Base-by-base conservation (phyloP, 2,329 filamentous ascomycete genomes). In the Ceratocystis destructans region DNA sequence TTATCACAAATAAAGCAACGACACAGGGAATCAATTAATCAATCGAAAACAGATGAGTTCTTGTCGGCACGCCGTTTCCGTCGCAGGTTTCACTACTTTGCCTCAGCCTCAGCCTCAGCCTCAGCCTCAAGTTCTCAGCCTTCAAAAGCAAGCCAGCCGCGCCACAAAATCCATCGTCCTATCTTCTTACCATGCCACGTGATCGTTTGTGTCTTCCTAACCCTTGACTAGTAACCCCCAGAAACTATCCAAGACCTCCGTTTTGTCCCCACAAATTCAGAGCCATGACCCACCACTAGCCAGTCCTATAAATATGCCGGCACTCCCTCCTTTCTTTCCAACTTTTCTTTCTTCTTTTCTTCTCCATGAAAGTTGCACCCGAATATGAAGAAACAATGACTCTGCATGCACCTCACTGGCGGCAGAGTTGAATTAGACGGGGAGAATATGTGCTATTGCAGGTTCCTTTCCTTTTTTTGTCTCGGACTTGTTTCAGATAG, bases 361-460 rank as follows among this genome's bases (percentile, higher is more conserved):
- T 73, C 72, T 63, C 71, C 70, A 73, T 73, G 72, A 81, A 83
- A 82, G 81, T 83, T 83, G 80, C 80, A 78, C 75, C 72, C 73
- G 79, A 76, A 78, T 74, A 76, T 74, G 79, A 82, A 82, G 77
- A 81, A 78, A 76, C 72, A 77, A 81, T 81, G 82, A 80, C 78
- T 72, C 73, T 77, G 73, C 71, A 72, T 71, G 71, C 70, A 70
- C 72, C 72, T 73, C 70, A 72, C 76, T 75, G 74, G 76, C 76
- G 77, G 77, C 74, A 67, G 78, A 77, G 82, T 83, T 84, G 82
- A 79, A 81, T 79, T 77, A 77, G 72, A 79, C 77, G 81, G 82
- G 82, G 74, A 84, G 79, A 85, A 74, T 69, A 74, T 79, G 79
- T 75, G 73, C 72, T 72, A 72, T 72, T 70, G 70, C 62, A 72